Conservation (phyloP, 306 rosid genomes). For the Fagus crenata region DNA sequence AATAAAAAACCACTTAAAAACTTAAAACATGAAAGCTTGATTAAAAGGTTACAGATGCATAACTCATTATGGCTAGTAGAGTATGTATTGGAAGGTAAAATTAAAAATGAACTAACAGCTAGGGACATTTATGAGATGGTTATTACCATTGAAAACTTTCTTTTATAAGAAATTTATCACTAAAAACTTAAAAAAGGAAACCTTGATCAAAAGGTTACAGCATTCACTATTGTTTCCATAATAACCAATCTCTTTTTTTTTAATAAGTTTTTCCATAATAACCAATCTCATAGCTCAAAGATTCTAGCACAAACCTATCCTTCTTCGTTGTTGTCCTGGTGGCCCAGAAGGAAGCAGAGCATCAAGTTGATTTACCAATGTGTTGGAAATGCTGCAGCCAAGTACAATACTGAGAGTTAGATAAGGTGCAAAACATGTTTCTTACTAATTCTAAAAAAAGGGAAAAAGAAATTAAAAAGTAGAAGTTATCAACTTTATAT, state of each 20-base stretch:
- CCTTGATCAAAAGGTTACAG: neutral
- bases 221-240: conserved; percentile 12
- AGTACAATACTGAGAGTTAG: conserved; percentile 31
- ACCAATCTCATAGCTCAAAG: conserved; percentile 2
- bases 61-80: neutral
- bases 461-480: conserved; percentile 5
- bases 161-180: too few species aligned
- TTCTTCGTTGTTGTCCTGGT: conserved; percentile 78
- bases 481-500: conserved; percentile 19
- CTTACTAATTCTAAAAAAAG: neutral
- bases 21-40: neutral
- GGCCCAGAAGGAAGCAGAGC: conserved; percentile 72
- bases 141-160: neutral
- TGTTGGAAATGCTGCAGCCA: conserved; percentile 60
- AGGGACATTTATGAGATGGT: conserved; percentile 1
- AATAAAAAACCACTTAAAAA: neutral
- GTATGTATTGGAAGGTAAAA: neutral
- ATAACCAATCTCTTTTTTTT: conserved; percentile 5
- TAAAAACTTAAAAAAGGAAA: neutral
- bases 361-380: conserved; percentile 69
- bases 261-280: conserved; percentile 4
- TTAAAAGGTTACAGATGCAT: neutral
- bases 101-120: conserved; percentile 15
- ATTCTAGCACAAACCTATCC: conserved; percentile 62
- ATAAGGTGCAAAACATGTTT: conserved; percentile 5